Conservation (phyloP, 2,329 filamentous ascomycete genomes). For the Akanthomyces dipterigenus region DNA sequence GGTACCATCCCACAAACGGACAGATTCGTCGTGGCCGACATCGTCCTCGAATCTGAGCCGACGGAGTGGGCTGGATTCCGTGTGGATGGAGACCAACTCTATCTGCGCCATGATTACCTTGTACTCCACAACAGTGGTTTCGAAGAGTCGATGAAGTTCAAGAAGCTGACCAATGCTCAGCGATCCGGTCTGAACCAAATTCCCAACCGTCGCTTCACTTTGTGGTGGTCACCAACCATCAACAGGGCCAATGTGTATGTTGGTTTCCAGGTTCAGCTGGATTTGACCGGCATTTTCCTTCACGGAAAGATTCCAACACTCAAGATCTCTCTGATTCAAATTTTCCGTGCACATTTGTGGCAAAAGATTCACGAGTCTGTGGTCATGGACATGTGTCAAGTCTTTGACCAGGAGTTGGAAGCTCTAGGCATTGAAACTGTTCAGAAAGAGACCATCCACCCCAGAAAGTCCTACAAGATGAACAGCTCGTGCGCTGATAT, state of each 20-base stretch:
- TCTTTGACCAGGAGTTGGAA: conserved; percentile 95
- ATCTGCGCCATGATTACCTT: conserved; percentile 41
- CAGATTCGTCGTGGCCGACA: conserved; percentile 33
- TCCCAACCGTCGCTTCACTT: conserved; percentile 93
- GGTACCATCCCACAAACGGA: conserved; percentile 19
- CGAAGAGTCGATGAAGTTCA: conserved; percentile 82
- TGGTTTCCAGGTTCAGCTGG: conserved; percentile 97
- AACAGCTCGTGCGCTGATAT: conserved; percentile 99
- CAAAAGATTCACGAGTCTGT: conserved; percentile 99
- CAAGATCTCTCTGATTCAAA: conserved; percentile 97
- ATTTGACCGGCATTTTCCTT: conserved; percentile 96
- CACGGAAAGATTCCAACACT: conserved; percentile 98
- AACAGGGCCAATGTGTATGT: conserved; percentile 97
- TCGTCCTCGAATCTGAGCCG: conserved; percentile 33
- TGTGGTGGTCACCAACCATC: conserved; percentile 96
- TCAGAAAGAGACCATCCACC: conserved; percentile 98
- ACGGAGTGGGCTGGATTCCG: conserved; percentile 45
- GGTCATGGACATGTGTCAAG: conserved; percentile 97
- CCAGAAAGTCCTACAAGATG: conserved; percentile 99
- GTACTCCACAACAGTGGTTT: conserved; percentile 47
- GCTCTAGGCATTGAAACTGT: conserved; percentile 94
- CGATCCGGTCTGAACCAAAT: conserved; percentile 96
- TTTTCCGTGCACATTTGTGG: conserved; percentile 99
- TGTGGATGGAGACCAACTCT: conserved; percentile 43
- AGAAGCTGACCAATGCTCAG: conserved; percentile 96